phyloP scores from a whole-genome alignment of 306 rosid species.

The Abrus pulchellus region DNA sequence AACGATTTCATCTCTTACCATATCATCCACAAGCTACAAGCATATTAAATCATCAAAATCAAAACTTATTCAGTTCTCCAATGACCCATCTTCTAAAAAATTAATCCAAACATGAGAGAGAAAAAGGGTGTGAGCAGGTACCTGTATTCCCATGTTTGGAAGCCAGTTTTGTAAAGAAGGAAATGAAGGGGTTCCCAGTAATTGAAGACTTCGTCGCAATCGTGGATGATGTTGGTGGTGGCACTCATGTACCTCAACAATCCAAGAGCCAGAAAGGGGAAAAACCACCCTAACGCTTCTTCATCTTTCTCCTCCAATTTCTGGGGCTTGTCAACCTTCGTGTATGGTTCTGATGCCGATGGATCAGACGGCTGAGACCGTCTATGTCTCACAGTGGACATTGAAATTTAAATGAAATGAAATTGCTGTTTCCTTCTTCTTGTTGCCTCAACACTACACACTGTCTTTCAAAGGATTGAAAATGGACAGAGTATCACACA shows the following conservation, averaged over 20 bases:
- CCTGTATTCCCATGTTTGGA: slow-evolving; percentile 99
- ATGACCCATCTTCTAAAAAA: slow-evolving; percentile 11
- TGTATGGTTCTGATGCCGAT: slow-evolving; percentile 55
- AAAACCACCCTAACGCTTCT: slow-evolving; percentile 73
- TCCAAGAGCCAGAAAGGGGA: slow-evolving; percentile 72
- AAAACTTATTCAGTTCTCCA: slow-evolving; percentile 6
- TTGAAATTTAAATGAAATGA: slow-evolving; percentile 21
- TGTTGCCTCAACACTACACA: background rate
- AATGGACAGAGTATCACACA: slow-evolving; percentile 39
- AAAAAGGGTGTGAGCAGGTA: background rate
- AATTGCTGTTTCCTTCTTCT: background rate
- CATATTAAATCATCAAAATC: slow-evolving; percentile 17
- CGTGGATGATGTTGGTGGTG: slow-evolving; percentile 91
- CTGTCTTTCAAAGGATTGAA: slow-evolving; percentile 62
- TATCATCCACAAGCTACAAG: background rate
- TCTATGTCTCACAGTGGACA: slow-evolving; percentile 66
- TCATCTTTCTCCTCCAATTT: slow-evolving; percentile 51
- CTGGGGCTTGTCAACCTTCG: slow-evolving; percentile 68
- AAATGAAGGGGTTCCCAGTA: slow-evolving; percentile 99
- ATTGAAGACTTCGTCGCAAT: slow-evolving; percentile 97
- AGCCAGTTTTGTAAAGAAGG: slow-evolving; percentile 93
- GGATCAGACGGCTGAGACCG: slow-evolving; percentile 68
- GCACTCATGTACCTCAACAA: slow-evolving; percentile 90
- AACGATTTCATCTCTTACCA: background rate
- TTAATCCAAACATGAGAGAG: background rate